Conservation (phyloP, 495 filamentous ascomycete species). For the Bacidia rubella region DNA sequence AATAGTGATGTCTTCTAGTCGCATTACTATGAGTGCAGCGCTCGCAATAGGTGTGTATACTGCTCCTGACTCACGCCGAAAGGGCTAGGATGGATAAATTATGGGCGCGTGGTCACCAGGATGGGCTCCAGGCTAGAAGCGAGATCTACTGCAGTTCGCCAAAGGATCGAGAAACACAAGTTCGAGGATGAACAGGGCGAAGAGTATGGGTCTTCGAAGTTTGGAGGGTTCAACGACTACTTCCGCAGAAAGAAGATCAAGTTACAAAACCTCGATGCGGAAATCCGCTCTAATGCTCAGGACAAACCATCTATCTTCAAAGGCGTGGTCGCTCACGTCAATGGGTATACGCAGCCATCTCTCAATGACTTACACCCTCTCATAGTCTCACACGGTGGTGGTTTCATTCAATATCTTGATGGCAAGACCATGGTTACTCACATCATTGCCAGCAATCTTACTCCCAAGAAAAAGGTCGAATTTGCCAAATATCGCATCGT, state of each 20-base stretch:
- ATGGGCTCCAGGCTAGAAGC: conserved; percentile 74
- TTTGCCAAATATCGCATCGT: conserved; percentile 79
- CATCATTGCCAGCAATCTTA: conserved; percentile 80
- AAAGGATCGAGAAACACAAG: conserved; percentile 62
- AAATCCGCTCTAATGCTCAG: conserved; percentile 51
- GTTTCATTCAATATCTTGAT: conserved; percentile 89
- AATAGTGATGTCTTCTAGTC: no score
- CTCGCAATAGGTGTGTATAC: no score
- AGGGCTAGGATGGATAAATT: neutral
- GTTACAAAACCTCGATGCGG: conserved; percentile 79
- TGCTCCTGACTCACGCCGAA: no score
- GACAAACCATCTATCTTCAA: conserved; percentile 77
- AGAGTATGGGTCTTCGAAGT: conserved; percentile 76
- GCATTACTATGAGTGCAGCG: no score
- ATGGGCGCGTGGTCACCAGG: neutral
- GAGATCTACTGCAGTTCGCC: conserved; percentile 64
- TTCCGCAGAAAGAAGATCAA: conserved; percentile 91
- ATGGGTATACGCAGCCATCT: conserved; percentile 86
- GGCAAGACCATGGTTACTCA: conserved; percentile 88
- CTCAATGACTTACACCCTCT: conserved; percentile 74
- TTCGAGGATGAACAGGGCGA: conserved; percentile 65
- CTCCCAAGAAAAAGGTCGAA: conserved; percentile 82
- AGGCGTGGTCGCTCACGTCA: conserved; percentile 77
- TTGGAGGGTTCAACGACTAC: conserved; percentile 82
- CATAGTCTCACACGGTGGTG: conserved; percentile 81